Evolutionary conservation across 208 protist species (phyloP), one percentile per base, ranked within the genome.

Genomic region (Leishmania amazonensis): DNA sequence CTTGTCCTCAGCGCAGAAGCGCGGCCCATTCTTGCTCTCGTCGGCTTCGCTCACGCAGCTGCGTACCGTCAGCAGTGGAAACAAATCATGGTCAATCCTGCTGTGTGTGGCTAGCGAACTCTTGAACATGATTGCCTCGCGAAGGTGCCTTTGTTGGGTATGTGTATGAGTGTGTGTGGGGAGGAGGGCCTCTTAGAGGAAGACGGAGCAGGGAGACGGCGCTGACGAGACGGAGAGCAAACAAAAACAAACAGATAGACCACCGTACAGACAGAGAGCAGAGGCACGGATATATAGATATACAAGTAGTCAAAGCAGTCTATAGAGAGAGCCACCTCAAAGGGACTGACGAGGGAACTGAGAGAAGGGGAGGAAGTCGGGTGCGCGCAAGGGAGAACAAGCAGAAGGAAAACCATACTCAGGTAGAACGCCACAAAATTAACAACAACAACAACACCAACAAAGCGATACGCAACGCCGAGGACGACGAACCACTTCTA

Each of bases 1-100:
- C 67, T 89, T 87, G 71, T 97, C 93, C 79, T 97, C 90, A 2
- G 88, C 93, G 79, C 88, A 90, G 76, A 93, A 97, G 40, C 93
- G 91, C 5, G 93, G 89, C 0, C 93, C 93, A 80, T 97, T 97
- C 28, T 70, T 71, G 84, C 93, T 97, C 49, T 94, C 91, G 53
- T 86, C 81, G 0, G 89, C 90, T 81, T 97, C 91, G 73, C 93
- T 97, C 49, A 94, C 80, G 78, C 93, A 97, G 78, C 78, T 90
- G 17, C 88, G 90, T 3, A 97, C 78, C 28, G 75, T 89, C 42
- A 95, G 84, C 68, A 95, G 83, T 11, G 93, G 93, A 74, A 97
- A 97, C n/a, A 94, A 80, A 21, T 90, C 88, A 42, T 82, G 60
- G 35, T 93, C 89, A 38, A 90, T 80, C 24, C 80, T 81, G 40